These are phyloP conservation scores for Colletotrichum simmondsii DNA, from an alignment of 2,329 filamentous ascomycete species.

Conservation along the genomic window DNA sequence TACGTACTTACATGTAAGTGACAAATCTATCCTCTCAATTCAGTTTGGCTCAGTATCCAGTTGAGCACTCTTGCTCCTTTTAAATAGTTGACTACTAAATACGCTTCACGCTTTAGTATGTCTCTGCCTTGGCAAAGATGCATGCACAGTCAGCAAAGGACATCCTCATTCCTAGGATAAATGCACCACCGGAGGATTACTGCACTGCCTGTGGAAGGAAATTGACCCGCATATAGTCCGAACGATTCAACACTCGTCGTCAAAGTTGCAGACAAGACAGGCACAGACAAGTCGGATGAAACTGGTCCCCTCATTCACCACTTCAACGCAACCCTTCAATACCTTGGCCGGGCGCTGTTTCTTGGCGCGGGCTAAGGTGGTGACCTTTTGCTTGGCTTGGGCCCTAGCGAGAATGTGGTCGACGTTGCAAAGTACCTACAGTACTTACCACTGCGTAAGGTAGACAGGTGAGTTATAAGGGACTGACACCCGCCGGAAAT, in stretches of 20 bases:
- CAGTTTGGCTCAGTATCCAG: too few species aligned
- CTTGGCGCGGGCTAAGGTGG: neutral
- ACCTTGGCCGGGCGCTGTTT: neutral
- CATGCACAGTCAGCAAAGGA: neutral
- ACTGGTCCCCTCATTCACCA: neutral
- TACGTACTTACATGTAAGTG: too few species aligned
- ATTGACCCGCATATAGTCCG: neutral
- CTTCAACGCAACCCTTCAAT: neutral
- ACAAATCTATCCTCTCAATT: too few species aligned
- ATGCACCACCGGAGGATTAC: neutral
- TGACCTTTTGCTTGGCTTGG: neutral
- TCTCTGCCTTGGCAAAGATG: neutral
- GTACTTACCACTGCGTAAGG: too few species aligned
- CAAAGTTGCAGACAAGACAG: neutral
- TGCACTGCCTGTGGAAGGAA: neutral
- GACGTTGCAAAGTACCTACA: neutral
- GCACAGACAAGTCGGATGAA: neutral
- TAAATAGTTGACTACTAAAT: too few species aligned
- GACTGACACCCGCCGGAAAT: neutral
- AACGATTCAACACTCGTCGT: neutral
- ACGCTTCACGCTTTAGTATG: too few species aligned
- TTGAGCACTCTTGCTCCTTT: too few species aligned
- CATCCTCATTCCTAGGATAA: too few species aligned
- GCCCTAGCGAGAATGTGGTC: neutral
- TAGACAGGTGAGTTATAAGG: neutral